Evolutionary conservation across 352 stramenopile species (phyloP), one percentile per base, ranked within the genome.

Genomic region (Pythium scleroteichum): DNA sequence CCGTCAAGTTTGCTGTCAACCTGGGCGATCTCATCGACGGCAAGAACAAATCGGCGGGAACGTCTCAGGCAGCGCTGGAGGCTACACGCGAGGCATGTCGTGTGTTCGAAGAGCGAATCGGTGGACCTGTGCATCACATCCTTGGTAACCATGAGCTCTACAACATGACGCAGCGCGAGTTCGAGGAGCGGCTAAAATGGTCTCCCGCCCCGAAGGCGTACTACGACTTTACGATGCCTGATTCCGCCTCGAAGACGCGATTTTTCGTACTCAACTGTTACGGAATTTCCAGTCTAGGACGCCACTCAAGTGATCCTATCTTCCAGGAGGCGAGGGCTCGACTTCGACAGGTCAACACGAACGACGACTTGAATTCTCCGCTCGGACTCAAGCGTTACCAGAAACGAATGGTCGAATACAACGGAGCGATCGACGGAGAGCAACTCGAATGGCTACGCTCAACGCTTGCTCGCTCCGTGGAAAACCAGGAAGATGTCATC

Each of bases 131-230:
- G 56, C 80, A 92, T 64, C 85, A 95, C 62, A 59, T 92, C 26
- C 54, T 93, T 53, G 85, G 85, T 46, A 95, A 95, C 69, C 85
- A 95, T 71, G 85, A 95, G 53, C 78, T 95, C 35, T 92, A 92
- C 73, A 93, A 93, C 53, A 83, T 95, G 46, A 59, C 77, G 5
- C 72, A 71, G 12, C 44, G 53, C 0, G 59, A 71, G 22, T 85
- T 90, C 49, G 59, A 76, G 20, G 59, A 68, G 16, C 62, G 87
- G 59, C 62, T 91, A 17, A 47, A 85, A 10, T 74, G 69, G 57
- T 38, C 38, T 41, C 32, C 68, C 16, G 46, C 48, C 6, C 42
- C 69, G 16, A 39, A 75, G 41, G 52, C 49, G 33, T 94, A 90
- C 59, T 95, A 92, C 69, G 76, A 82, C 53, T 95, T 95, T 41